Evolutionary conservation across 1,284 basidiomycete genomes (phyloP).

Genomic region (Trichosporon sp.): DNA sequence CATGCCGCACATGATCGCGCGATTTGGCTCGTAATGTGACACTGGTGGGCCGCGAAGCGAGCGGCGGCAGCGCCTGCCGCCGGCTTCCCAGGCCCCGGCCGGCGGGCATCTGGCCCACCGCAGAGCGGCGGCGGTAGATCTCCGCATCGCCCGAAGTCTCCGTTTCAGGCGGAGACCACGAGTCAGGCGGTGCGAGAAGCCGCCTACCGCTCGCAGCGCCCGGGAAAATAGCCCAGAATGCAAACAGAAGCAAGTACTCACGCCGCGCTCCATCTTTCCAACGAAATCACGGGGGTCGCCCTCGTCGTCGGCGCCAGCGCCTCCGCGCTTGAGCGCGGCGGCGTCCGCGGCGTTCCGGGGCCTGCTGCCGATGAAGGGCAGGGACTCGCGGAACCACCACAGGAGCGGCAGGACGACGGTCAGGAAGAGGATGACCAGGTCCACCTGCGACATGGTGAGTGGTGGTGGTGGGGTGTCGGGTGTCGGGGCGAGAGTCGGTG

Average conservation of each 20-base stretch:
- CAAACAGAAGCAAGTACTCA: slow-evolving; percentile 55
- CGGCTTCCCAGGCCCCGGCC: not conserved
- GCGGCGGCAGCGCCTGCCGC: not conserved
- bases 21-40: not conserved
- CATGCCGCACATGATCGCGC: not conserved
- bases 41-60: not conserved
- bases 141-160: not conserved
- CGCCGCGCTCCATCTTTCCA: slow-evolving; percentile 79
- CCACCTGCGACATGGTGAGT: slow-evolving; percentile 43
- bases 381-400: slow-evolving; percentile 43
- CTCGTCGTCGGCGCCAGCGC: slow-evolving; percentile 5
- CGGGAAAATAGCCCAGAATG: not conserved
- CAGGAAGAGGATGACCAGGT: slow-evolving; percentile 39
- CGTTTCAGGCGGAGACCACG: not conserved
- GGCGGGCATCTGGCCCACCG: not conserved
- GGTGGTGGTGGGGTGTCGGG: not conserved
- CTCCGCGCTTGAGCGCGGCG: not conserved
- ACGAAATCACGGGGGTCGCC: slow-evolving; percentile 69
- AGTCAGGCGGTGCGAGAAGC: not conserved
- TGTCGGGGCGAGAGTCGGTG: not conserved
- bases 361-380: slow-evolving; percentile 42
- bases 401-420: slow-evolving; percentile 42
- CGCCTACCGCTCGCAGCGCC: not conserved
- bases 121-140: not conserved
- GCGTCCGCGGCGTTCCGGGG: slow-evolving; percentile 6